A percentile compares a stretch with the other conserved stretches of the same genome.
Conservation (phyloP, 345 rosid species). For the Pelargonium nanum region DNA sequence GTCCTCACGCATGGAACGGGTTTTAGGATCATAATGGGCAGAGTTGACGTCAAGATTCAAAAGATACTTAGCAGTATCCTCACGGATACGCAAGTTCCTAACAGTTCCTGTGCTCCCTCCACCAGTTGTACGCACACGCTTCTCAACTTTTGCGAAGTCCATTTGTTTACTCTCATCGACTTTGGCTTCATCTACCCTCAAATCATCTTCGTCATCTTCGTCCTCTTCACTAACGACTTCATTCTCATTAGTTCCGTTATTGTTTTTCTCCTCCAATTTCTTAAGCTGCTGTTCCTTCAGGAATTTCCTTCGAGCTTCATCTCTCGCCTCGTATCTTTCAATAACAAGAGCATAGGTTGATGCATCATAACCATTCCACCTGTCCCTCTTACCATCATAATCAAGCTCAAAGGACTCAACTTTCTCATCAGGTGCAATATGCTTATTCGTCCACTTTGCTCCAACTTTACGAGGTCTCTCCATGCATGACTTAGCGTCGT, state of each 20-base stretch:
- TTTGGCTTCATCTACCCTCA: conserved; percentile 85
- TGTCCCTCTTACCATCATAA: conserved; percentile 80
- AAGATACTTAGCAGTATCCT: conserved; percentile 56
- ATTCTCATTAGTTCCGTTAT: conserved; percentile 27
- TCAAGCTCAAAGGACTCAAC: conserved; percentile 71
- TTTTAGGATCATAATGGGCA: conserved; percentile 60
- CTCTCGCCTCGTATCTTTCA: conserved; percentile 71
- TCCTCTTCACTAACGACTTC: conserved; percentile 51
- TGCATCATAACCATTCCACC: conserved; percentile 85
- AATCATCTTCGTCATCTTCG: conserved; percentile 62
- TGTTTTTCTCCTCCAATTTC: conserved; percentile 69
- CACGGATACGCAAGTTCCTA: conserved; percentile 48
- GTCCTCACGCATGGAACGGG: conserved; percentile 75
- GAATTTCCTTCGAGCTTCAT: conserved; percentile 61
- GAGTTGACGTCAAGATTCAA: conserved; percentile 61
- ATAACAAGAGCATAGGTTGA: conserved; percentile 56
- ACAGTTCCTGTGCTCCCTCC: conserved; percentile 99
- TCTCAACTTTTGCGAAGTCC: conserved; percentile 96
- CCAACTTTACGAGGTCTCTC: conserved; percentile 73
- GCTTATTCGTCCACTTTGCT: conserved; percentile 58
- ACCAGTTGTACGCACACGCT: conserved; percentile 92
- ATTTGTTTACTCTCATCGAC: conserved; percentile 86
- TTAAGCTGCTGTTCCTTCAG: conserved; percentile 72
- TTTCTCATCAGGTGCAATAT: conserved; percentile 83
- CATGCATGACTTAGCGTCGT: conserved; percentile 56